phyloP scores from a whole-genome alignment of 768 basidiomycete species.

The Tubosaeta sp. region DNA sequence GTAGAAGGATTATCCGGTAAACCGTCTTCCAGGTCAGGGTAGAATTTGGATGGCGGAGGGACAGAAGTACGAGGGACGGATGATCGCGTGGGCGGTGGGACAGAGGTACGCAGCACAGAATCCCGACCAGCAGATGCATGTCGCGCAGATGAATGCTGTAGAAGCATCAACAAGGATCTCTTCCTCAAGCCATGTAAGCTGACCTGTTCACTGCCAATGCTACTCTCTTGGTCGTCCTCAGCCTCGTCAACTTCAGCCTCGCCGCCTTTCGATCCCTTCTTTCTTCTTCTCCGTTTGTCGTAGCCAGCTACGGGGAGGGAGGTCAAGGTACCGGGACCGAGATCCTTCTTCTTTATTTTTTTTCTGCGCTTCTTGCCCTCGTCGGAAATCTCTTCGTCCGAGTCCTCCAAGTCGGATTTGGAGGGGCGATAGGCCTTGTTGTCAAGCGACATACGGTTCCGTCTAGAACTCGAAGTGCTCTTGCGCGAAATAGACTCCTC shows the following conservation, averaged over 20 bases:
- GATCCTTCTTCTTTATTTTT: slow-evolving; percentile 47
- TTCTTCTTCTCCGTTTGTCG: slow-evolving; percentile 58
- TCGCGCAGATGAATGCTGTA: slow-evolving; percentile 25
- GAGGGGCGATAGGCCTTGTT: slow-evolving; percentile 80
- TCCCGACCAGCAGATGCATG: slow-evolving; percentile 34
- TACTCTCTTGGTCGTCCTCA: slow-evolving; percentile 48
- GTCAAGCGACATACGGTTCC: slow-evolving; percentile 66
- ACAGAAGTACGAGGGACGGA: slow-evolving; percentile 38
- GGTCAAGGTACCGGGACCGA: slow-evolving; percentile 53
- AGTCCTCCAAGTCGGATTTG: slow-evolving; percentile 59
- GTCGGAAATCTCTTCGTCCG: slow-evolving; percentile 57
- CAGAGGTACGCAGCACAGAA: slow-evolving; percentile 31
- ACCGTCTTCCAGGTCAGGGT: slow-evolving; percentile 15
- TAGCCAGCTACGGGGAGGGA: slow-evolving; percentile 65
- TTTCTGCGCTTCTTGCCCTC: slow-evolving; percentile 50
- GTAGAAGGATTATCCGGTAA: slow-evolving; percentile 44
- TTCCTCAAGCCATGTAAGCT: slow-evolving; percentile 23
- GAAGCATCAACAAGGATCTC: slow-evolving; percentile 5
- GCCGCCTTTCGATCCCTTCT: slow-evolving; percentile 41
- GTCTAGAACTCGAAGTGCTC: slow-evolving; percentile 37
- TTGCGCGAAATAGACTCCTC: slow-evolving; percentile 31
- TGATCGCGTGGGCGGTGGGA: slow-evolving; percentile 35
- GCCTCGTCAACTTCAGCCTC: slow-evolving; percentile 33
- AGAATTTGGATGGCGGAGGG: slow-evolving; percentile 35
- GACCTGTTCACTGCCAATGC: slow-evolving; percentile 39